phyloP scores from a whole-genome alignment of 2,329 filamentous ascomycete genomes.

The Huntiella moniliformis region DNA sequence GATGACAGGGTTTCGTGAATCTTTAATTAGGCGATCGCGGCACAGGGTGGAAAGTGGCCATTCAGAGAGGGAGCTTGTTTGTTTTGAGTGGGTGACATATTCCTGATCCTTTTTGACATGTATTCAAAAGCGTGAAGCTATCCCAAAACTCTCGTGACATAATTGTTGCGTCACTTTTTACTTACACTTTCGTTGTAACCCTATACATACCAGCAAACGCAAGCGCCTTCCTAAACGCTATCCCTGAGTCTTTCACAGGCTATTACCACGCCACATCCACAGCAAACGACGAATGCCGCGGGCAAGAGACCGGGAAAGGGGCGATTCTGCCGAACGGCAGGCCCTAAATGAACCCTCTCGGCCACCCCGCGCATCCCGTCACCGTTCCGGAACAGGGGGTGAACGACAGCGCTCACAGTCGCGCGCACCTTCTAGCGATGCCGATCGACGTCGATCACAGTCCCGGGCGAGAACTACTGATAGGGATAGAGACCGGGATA shows the following conservation, averaged over 20 bases:
- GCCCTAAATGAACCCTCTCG: constrained; percentile 6
- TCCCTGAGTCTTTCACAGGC: constrained; percentile 2
- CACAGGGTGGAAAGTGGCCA: no score
- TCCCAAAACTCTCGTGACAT: no score
- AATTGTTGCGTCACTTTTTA: not conserved
- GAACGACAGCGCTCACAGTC: not conserved
- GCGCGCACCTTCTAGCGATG: not conserved
- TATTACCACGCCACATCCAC: not conserved
- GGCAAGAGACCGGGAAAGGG: constrained; percentile 10
- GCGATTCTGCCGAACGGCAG: constrained; percentile 9
- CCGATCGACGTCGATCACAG: not conserved
- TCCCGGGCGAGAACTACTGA: not conserved
- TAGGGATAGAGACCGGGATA: not conserved
- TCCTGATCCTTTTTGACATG: not conserved
- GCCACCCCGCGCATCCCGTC: not conserved
- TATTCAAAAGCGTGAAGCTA: no score
- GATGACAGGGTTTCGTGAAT: no score
- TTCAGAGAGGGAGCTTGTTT: no score
- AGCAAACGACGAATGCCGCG: not conserved
- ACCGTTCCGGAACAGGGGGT: not conserved
- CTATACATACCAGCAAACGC: not conserved
- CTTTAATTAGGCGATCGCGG: no score
- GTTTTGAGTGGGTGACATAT: not conserved
- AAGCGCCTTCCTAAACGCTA: constrained; percentile 2
- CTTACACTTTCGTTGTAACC: not conserved